Base-by-base conservation (phyloP, 148 eudicot species). In the Fagopyrum homotropicum region DNA sequence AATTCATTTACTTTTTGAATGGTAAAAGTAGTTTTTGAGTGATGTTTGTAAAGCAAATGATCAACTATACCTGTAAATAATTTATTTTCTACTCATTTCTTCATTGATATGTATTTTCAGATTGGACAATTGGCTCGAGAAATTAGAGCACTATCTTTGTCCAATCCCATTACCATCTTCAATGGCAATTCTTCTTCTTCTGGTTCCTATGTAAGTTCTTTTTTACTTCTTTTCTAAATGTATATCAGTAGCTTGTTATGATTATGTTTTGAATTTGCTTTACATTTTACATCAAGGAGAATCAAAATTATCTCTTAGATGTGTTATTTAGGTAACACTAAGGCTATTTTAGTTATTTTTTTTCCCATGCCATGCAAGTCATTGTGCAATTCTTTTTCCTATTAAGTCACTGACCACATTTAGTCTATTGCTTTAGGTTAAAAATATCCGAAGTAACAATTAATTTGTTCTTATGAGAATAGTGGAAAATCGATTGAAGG, bases 121-220 rank as follows among this genome's bases (percentile, higher is more conserved):
- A 85, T 93, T 77, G 91, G 95, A 56, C 90, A 88, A 82, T 80
- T 93, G 85, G 93, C 98, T 46, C 85, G 85, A 80, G 98, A 93
- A 83, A 89, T 93, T 73, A 83, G 89, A 80, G 95, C 83, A 76
- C 79, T 93, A 60, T 85, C 95, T 57, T 72, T 83, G 76, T 81
- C 91, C n/a, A 86, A 81, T 79, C 97, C 93, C 30, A 81, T 93
- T 56, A 82, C 93, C 55, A 81, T 93, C 46, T 81, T 82, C 72
- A 91, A 88, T 77, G 92, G 94, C 19, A 83, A 76, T 76, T 81
- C 94, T 71, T 75, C 82, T 50, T 89, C 97, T 1, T 80, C 78
- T 77, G 92, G 98, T 91, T 81, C 17, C 88, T 78, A 66, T 47
- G 55, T 56, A 76, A 66, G 61, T 45, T 69, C 15, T 2, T 15